A percentile compares a stretch with the other conserved stretches of the same genome.
Evolutionary conservation across 805 yeast species (phyloP).

Genomic region (Yamadazyma insecticola): DNA sequence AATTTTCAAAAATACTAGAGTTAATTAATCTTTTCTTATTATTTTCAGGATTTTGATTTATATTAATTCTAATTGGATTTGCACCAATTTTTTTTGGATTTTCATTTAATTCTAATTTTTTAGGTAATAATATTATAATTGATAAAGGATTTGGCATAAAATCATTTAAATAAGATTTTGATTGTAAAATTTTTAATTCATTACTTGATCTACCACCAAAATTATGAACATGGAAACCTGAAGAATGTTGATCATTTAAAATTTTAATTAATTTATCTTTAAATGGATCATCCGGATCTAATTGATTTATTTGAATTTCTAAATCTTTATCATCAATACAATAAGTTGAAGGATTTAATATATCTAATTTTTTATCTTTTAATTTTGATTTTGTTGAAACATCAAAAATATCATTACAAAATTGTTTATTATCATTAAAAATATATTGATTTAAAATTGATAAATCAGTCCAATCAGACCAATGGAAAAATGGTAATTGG

Average conservation of each 20-base stretch:
- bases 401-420: conserved; percentile 17
- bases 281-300: not conserved
- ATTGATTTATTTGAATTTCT: conserved; percentile 3
- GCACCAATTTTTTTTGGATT: conserved; percentile 6
- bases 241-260: conserved; percentile 9
- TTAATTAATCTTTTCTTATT: conserved; percentile 3
- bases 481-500: conserved; percentile 22
- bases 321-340: conserved; percentile 24
- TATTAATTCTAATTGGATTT: conserved; percentile 11
- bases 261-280: conserved; percentile 1
- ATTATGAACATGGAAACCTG: conserved; percentile 38
- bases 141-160: conserved; percentile 37
- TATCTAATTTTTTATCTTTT: conserved; percentile 7
- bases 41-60: conserved; percentile 13
- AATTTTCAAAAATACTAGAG: conserved; percentile 2
- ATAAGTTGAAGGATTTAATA: conserved; percentile 11
- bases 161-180: conserved; percentile 36
- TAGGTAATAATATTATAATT: conserved; percentile 27
- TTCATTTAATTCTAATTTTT: conserved; percentile 6
- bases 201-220: conserved; percentile 28
- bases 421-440: conserved; percentile 10
- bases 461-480: conserved; percentile 29
- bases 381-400: conserved; percentile 7
- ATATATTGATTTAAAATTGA: conserved; percentile 15
- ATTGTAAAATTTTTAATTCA: conserved; percentile 24